phyloP scores from a whole-genome alignment of 2,329 filamentous ascomycete species.

The Xylaria arbuscula region DNA sequence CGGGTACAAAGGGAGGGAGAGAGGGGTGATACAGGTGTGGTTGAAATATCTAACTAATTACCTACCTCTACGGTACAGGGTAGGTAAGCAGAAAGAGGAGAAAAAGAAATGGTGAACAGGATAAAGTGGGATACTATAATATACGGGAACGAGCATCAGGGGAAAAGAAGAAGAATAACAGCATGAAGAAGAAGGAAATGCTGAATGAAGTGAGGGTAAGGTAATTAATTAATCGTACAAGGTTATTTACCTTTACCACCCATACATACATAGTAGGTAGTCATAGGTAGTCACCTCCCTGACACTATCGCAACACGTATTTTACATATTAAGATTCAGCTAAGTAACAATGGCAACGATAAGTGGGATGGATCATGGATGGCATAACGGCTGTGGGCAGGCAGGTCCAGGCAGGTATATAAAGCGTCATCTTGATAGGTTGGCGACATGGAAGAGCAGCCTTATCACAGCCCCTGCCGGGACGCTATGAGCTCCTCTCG shows the following conservation, averaged over 20 bases:
- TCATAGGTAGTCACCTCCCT: too few relatives aligned
- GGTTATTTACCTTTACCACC: too few relatives aligned
- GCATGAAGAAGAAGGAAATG: background rate
- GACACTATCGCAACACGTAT: background rate
- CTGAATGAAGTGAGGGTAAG: too few relatives aligned
- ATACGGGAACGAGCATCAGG: background rate
- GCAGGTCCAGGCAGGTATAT: too few relatives aligned
- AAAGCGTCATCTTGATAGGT: background rate
- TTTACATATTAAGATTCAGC: background rate
- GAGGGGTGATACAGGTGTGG: background rate
- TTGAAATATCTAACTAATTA: background rate
- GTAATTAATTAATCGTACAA: too few relatives aligned
- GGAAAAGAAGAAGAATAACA: background rate
- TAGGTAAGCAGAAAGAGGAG: background rate
- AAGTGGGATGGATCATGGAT: background rate
- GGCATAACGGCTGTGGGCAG: too few relatives aligned
- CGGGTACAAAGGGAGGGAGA: slow-evolving; percentile 3
- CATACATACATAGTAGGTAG: too few relatives aligned
- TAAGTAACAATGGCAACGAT: background rate
- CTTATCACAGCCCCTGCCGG: slow-evolving; percentile 49
- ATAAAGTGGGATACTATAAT: too few relatives aligned
- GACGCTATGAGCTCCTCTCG: too few relatives aligned
- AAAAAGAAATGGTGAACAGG: background rate
- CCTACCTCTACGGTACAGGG: background rate
- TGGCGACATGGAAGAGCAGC: background rate